A percentile compares a stretch with the other conserved stretches of the same genome.
Conservation (phyloP, 169 alveolate genomes). For the Plasmodium relictum region DNA sequence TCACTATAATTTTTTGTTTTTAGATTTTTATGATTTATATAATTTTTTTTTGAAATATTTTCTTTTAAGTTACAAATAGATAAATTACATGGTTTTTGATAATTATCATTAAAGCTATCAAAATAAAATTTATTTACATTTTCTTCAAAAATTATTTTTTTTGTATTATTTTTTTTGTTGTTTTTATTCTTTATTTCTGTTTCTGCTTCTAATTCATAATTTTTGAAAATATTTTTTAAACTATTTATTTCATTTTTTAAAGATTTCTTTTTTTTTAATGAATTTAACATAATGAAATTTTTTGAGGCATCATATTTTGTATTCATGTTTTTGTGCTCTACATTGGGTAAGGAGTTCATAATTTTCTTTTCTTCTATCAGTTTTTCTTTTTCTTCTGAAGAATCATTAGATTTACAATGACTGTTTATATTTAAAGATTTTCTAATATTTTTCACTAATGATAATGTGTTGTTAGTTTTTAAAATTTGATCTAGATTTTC, state of each 20-base stretch:
- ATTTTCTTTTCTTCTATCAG: background rate
- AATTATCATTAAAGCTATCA: background rate
- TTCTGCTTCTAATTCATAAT: constrained; percentile 1
- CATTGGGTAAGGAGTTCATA: background rate
- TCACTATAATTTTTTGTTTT: no score
- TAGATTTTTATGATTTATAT: no score
- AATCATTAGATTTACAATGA: background rate
- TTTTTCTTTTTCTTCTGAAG: background rate
- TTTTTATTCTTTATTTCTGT: constrained; percentile 3
- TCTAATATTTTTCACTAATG: constrained; percentile 42
- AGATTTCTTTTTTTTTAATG: constrained; percentile 10
- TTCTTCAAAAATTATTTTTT: background rate
- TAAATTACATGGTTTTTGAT: no score
- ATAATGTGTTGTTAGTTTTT: constrained; percentile 36
- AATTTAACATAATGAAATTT: constrained; percentile 11
- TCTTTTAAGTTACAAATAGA: no score
- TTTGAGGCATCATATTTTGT: background rate
- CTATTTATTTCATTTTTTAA: constrained; percentile 6
- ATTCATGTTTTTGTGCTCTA: background rate
- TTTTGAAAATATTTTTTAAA: constrained; percentile 9
- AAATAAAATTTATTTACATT: background rate
- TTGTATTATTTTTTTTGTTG: background rate
- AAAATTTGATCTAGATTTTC: constrained; percentile 12
- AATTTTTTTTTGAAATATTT: no score
- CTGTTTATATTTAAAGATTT: background rate